Conservation (phyloP, 208 protist genomes). For the Trypanosoma mega region DNA sequence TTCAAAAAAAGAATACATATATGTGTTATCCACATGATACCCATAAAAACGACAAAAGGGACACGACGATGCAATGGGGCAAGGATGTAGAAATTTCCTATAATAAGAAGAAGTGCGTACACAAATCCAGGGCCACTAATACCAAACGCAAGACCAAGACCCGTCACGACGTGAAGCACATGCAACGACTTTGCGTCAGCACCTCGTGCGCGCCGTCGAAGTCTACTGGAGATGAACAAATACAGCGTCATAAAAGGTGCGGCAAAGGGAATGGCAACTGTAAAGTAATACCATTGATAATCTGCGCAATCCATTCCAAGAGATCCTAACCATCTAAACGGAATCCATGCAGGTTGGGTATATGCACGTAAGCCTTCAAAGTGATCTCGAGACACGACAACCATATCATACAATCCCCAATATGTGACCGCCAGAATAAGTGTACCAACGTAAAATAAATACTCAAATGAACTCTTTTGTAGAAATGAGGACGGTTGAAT, state of each 20-base stretch:
- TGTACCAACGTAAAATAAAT: slow-evolving; percentile 30
- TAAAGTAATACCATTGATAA: slow-evolving; percentile 65
- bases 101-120: slow-evolving; percentile 40
- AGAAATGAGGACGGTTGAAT: slow-evolving; percentile 20
- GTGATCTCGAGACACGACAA: slow-evolving; percentile 26
- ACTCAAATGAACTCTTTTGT: slow-evolving; percentile 32
- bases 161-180: slow-evolving; percentile 42
- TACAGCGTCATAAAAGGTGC: slow-evolving; percentile 42
- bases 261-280: slow-evolving; percentile 33
- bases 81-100: slow-evolving; percentile 50
- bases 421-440: slow-evolving; percentile 26
- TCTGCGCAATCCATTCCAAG: slow-evolving; percentile 61
- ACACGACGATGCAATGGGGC: slow-evolving; percentile 36
- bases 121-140: slow-evolving; percentile 43
- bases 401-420: slow-evolving; percentile 35
- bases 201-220: background rate
- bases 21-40: slow-evolving; percentile 48
- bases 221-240: slow-evolving; percentile 32
- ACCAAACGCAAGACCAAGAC: slow-evolving; percentile 31
- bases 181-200: slow-evolving; percentile 21
- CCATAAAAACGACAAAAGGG: slow-evolving; percentile 39
- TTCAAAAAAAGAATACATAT: slow-evolving; percentile 49
- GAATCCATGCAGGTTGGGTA: slow-evolving; percentile 34
- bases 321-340: slow-evolving; percentile 53
- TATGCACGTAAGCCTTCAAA: slow-evolving; percentile 34